Evolutionary conservation across 1,139 yeast species (phyloP), one percentile per base, ranked within the genome.

Genomic region (Saccharomyces hybrid): DNA sequence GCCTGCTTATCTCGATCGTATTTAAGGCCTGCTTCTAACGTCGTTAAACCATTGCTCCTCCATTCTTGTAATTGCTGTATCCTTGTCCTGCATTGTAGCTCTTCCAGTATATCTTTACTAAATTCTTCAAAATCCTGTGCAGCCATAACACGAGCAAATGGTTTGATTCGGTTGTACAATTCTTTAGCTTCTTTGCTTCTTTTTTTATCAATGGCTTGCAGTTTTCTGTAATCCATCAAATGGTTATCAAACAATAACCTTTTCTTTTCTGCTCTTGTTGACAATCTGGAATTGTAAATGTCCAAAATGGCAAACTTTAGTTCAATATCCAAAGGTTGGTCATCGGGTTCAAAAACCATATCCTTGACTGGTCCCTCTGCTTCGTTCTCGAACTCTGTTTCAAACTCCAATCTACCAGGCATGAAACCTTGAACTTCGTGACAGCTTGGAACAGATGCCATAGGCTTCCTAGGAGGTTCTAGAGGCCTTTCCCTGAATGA

Each of bases 361-460:
- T 95, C 99, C 69, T 93, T 95, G 42, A 93, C 89, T 0, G 95
- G 84, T 55, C 86, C 78, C 71, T 93, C 99, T 0, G 99, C 99
- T 53, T 93, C 99, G 66, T 93, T 93, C 69, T 95, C 99, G 46
- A 88, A 90, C 69, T 93, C 99, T 57, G 86, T 88, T 67, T 93
- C 99, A 71, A 93, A 93, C 70, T 93, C 99, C 60, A 93, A 76
- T 64, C 99, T 81, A 50, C 99, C 99, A 41, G 99, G 99, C 99
- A 95, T 93, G 69, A 85, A 93, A 2, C 97, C 98, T 71, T 93
- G 98, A 58, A 93, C 83, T 66, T 95, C 98, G 68, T 95, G 98
- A 73, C 98, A 91, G 53, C 95, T 79, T 0, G 99, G 99, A 7
- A 88, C 95, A 9, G 97, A 88, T 0, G 97, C 91, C 51, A 87